Base-by-base conservation (phyloP, 352 stramenopile species). In the Peronospora belbahrii region DNA sequence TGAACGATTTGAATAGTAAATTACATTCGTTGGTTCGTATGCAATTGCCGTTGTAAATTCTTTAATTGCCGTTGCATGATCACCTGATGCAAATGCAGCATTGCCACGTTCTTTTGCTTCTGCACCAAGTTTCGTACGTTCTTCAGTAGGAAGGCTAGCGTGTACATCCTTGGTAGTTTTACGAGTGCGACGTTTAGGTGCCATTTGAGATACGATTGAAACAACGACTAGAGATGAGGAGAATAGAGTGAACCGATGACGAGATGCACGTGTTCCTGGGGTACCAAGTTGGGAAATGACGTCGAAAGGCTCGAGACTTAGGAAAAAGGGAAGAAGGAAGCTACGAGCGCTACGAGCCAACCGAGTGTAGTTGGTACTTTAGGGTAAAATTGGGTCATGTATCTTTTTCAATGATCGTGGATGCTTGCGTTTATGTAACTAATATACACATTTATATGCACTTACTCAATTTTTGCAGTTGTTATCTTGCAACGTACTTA, bases 1-100 rank as follows among this genome's bases (percentile, higher is more conserved):
- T 68, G 82, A 94, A 48, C 82, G 80, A 64, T 94, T 94, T 59
- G 77, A 90, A 63, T 69, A 94, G 70, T 94, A 94, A 45, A 89
- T 87, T 13, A 89, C 75, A 59, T 91, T 91, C 28, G 67, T 74
- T 10, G 82, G 82, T 65, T 94, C 81, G 67, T 87, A 90, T 15
- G 75, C 77, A 40, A 94, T 90, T 47, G 82, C 82, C 17, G 68
- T 73, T 19, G 81, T 89, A 70, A 93, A 93, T 61, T 90, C 78
- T 70, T 89, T 89, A 72, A 93, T 88, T 48, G 81, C 81, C 23
- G 68, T 74, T n/a, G 70, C 67, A 65, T 86, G 74, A 67, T 93
- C 80, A 37, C 75, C 79, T 17, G 65, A 54, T 13, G 76, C 72
- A 43, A 90, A 93, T 17, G 81, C 81, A 13, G 79, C 56, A 70